Evolutionary conservation across 805 yeast species (phyloP), one percentile per base, ranked within the genome.

Genomic region (Kodamaea kaohsiungensis): DNA sequence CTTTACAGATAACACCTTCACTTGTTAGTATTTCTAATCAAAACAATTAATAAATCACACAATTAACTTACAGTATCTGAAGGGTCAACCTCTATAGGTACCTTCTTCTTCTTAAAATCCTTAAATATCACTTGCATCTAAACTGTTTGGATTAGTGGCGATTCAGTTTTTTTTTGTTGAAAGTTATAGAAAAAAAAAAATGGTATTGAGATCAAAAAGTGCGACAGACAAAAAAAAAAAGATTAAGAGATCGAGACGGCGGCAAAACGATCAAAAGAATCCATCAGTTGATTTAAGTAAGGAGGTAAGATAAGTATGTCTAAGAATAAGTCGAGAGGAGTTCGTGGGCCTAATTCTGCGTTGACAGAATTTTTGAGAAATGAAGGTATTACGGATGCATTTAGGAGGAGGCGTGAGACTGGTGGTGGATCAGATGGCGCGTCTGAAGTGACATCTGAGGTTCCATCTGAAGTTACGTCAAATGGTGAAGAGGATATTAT

Each of bases 31-130:
- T n/a, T 22, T n/a, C n/a, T 13, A 30, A 22, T 25, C 47, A 39
- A 39, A 10, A 15, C 3, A 39, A 17, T 8, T 43, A 13, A 43
- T 13, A 7, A 8, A 16, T 17, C 15, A 12, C 10, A 13, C 22
- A 7, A 25, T 27, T 7, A 25, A 49, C 52, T n/a, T 49, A 49
- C 52, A 30, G 19, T 80, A 57, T 7, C 52, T 16, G 52, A 2
- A 6, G 80, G 78, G 56, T 88, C 96, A 54, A 91, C 81, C 25
- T 90, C 97, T 55, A 95, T 65, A 27, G 91, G 82, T 69, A 92
- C 83, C 68, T 86, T 88, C 68, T 90, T 91, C 75, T 93, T 95
- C 75, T 95, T 92, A 75, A 95, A 89, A 73, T 95, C 97, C 70
- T 92, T 91, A 70, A 95, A 85, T 50, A 86, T 80, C 60, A 91